Evolutionary conservation across 257 asterid species (phyloP), one percentile per base, ranked within the genome.

Genomic region (Pogostemon cablin): DNA sequence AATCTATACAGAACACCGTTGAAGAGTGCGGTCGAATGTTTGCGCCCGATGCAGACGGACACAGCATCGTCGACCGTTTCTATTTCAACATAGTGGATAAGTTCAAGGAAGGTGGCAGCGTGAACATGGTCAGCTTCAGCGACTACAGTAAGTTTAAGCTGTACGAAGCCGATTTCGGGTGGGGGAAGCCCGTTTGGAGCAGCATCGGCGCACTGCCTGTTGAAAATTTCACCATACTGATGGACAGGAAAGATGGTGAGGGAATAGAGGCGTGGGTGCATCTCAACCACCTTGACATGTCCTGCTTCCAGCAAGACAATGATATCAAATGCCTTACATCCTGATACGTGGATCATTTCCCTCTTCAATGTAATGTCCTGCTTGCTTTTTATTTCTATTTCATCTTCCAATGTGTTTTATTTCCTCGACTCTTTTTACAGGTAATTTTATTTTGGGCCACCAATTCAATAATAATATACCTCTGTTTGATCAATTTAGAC

Each of bases 261-360:
- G 82, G 77, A 5, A 67, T 81, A 20, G 85, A 78, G 62, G 83
- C 81, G 6, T 66, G 69, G 64, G 61, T 81, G 41, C 41, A 64
- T 41, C 34, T 74, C 35, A 59, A 63, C 1, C 71, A 63, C n/a
- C 20, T 61, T 0, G 77, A 78, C 8, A 68, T 78, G 72, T 11
- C 68, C 20, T 17, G 50, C 35, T 74, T 81, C 25, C 53, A 49
- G 56, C 56, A 49, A 49, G 56, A 49, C 17, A 25, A 49, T 17
- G 56, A n/a, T 9, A 11, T 49, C 56, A 49, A 7, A 12, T 15
- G 15, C 15, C 15, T 15, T 15, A 15, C 15, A 15, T 15, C 15
- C 15, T 15, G 15, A 15, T 15, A 15, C 15, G 15, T 15, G 15
- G 15, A 15, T 15, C 15, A 15, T 15, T 15, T 15, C 15, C 15